Conservation (phyloP, 208 protist species). For the Acanthamoeba pearcei region DNA sequence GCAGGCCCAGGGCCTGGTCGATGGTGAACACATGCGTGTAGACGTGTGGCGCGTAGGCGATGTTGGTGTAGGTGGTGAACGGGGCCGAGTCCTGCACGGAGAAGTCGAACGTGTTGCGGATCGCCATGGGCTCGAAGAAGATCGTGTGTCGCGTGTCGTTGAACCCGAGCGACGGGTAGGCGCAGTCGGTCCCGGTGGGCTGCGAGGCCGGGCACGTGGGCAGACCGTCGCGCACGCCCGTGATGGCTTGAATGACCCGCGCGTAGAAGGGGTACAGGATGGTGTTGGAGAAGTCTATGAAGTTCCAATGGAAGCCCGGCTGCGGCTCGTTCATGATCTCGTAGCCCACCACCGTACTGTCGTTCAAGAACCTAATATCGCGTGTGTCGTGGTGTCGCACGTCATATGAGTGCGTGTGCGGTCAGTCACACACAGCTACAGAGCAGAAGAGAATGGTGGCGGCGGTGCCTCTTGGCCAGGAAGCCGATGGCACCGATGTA, state of each 20-base stretch:
- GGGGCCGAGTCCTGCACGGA: neutral
- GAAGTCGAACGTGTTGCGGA: constrained; percentile 28
- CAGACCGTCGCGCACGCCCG: constrained; percentile 11
- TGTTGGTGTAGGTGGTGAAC: constrained; percentile 15
- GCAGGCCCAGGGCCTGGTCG: neutral
- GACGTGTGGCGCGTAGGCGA: neutral
- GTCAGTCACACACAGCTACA: neutral
- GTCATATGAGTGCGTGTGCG: too few species aligned
- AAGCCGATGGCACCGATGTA: constrained; percentile 22
- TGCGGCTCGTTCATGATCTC: constrained; percentile 38
- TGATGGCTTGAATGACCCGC: constrained; percentile 20
- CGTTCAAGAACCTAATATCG: neutral
- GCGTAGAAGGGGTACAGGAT: neutral
- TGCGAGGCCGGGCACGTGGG: neutral
- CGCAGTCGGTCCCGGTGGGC: neutral
- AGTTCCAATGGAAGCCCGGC: neutral
- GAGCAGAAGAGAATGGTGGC: neutral
- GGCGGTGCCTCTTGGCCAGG: neutral
- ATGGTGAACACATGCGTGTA: constrained; percentile 44
- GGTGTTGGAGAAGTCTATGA: neutral
- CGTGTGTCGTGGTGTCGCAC: too few species aligned
- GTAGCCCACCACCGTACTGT: constrained; percentile 5
- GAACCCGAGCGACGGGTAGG: constrained; percentile 27
- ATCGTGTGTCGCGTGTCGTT: neutral
- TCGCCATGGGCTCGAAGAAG: constrained; percentile 52